Base-by-base conservation (phyloP, 1,139 yeast species). In the Kodamaea ohmeri region DNA sequence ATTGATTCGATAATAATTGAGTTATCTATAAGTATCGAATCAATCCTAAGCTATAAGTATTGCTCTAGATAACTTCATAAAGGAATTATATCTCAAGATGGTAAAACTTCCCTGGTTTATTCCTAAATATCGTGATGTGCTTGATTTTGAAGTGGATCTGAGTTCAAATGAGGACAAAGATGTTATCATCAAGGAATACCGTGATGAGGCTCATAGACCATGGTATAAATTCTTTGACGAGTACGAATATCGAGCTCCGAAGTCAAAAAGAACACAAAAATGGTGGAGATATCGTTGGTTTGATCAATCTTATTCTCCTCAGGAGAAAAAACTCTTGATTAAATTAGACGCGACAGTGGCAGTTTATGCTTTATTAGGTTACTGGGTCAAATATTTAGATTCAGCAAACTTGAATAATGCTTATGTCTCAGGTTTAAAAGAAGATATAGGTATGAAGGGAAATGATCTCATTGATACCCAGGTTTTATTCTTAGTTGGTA, bases 151-250 rank as follows among this genome's bases (percentile, higher is more conserved):
- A 7, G 38, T 32, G 5, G 43, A 35, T 3, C 12, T 6, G 7
- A 21, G 7, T 21, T 6, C 6, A 13, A 35, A 36, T 16, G 37
- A 32, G 20, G 35, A 16, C 15, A 20, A 26, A 5, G n/a, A 33
- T 6, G 12, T 18, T 17, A 12, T 13, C 6, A 20, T 24, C 9
- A n/a, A 18, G 9, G 64, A 60, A 40, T 59, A 57, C 38, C 43
- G 65, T 32, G 65, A 61, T 42, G 65, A 61, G 41, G 61, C 62
- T 8, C 45, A 50, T 35, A 44, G 65, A 35, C 52, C 56, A 4
- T 60, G 64, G 60, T 56, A 52, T 52, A 55, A 59, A 26, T 61
- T 59, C 37, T 60, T 60, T 28, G 65, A 60, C 42, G 63, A 60
- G 45, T 60, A 49, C 39, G 65, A 61, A 41, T 60, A 61, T 45